Evolutionary conservation across 176 grass and related monocot species (phyloP).

Genomic region (Zoysia pacifica): DNA sequence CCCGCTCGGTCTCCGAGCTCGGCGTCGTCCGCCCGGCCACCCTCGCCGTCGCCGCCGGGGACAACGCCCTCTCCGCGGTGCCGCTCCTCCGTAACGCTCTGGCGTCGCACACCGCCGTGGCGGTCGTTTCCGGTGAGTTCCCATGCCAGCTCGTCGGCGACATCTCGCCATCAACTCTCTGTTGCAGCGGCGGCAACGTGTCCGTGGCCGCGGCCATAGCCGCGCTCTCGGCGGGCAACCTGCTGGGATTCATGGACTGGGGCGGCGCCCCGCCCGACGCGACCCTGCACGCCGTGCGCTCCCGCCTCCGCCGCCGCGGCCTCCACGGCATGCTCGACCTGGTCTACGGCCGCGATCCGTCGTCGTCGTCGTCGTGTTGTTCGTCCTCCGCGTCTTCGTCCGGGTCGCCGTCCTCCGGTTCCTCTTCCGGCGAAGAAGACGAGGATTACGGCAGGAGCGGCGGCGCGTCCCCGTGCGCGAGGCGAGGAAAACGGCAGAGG

Average conservation of each 20-base stretch:
- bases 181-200: constrained; percentile 27
- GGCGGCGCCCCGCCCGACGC: constrained; percentile 18
- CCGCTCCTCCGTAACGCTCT: constrained; percentile 47
- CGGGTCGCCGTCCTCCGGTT: constrained; percentile 28
- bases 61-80: constrained; percentile 34
- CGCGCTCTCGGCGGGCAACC: constrained; percentile 51
- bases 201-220: constrained; percentile 51
- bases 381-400: constrained; percentile 23
- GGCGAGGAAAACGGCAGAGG: not conserved
- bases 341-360: constrained; percentile 30
- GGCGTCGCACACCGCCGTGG: constrained; percentile 48
- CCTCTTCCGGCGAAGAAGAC: constrained; percentile 51
- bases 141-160: constrained; percentile 44
- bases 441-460: not conserved
- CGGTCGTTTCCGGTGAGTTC: constrained; percentile 38
- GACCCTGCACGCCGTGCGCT: constrained; percentile 35
- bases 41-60: constrained; percentile 32
- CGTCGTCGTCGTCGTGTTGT: not conserved
- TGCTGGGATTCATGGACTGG: constrained; percentile 51
- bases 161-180: constrained; percentile 64
- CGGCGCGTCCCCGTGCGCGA: not conserved
- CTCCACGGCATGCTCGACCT: constrained; percentile 57
- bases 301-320: constrained; percentile 41
- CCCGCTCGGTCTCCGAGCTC: constrained; percentile 58
- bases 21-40: constrained; percentile 43